Evolutionary conservation across 225 moss, liverwort and hornwort genomes (phyloP), one percentile per base, ranked within the genome.

Genomic region (Pseudoscleropodium purum): DNA sequence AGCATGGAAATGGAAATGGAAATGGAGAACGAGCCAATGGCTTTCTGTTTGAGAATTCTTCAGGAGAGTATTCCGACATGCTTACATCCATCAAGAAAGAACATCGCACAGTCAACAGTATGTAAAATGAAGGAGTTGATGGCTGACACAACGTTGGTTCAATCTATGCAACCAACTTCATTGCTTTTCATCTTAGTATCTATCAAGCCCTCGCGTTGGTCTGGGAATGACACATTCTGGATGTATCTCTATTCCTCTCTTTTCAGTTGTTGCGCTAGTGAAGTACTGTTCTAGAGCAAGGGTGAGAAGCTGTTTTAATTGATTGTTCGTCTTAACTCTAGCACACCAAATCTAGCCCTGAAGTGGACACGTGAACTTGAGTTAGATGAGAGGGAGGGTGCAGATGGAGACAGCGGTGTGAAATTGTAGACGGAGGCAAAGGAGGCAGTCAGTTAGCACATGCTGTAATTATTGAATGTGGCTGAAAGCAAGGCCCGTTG

Each of bases 11-110:
- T 36, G 78, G 78, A 37, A 36, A 78, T 24, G 77, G 75, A 75
- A 7, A 68, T 73, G 79, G 79, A 79, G 54, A 78, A 69, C 96
- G 94, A 77, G 95, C 95, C 39, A 94, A 97, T 78, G 96, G 95
- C 68, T 93, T 92, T 66, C 92, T 93, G 66, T 93, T 94, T 49
- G 96, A 98, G 74, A 96, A 96, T 77, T 96, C 96, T 9, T 96
- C 96, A 23, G 97, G 97, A 69, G 96, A 97, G 62, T 92, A 91
- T 63, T 96, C 97, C 23, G 97, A 95, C 57, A 92, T 95, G 92
- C 84, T 95, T 6, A 68, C 89, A 7, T 39, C 87, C 27, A 88
- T 94, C 87, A 94, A 94, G 88, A 75, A 91, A 81, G 94, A 94
- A 80, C 92, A 92, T 41, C 91, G 90, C 70, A 81, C 92, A 33